Conservation (phyloP, 1,284 basidiomycete species). For the Coniferiporia sulphurascens region DNA sequence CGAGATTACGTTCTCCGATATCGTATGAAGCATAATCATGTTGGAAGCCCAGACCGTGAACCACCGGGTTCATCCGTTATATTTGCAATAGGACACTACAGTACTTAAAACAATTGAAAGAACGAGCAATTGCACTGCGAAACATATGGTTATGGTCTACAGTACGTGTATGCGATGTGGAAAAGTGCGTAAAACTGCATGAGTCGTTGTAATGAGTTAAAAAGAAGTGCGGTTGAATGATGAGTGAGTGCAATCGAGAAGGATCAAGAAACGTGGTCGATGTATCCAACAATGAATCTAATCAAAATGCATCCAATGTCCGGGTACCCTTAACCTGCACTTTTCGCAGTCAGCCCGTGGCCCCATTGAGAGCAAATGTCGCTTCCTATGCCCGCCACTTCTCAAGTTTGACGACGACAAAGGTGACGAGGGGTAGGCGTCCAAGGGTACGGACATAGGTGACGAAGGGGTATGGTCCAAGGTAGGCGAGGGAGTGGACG, state of each 20-base stretch:
- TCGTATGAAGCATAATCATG: no score
- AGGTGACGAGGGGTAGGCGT: slow-evolving; percentile 23
- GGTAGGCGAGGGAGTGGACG: neutral
- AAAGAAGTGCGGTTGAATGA: neutral
- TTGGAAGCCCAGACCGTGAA: no score
- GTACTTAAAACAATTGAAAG: no score
- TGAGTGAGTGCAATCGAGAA: neutral
- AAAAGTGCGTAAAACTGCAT: neutral
- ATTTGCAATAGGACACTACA: no score
- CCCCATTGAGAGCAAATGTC: slow-evolving; percentile 60
- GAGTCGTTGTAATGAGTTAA: neutral
- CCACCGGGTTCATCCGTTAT: no score
- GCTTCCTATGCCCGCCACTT: slow-evolving; percentile 27
- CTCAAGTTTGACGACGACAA: slow-evolving; percentile 20
- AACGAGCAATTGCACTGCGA: no score
- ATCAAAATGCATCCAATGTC: slow-evolving; percentile 67
- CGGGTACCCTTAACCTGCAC: slow-evolving; percentile 61
- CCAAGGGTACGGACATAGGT: slow-evolving; percentile 24
- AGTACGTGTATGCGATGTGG: neutral
- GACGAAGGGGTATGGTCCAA: slow-evolving; percentile 8
- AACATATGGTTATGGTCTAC: neutral
- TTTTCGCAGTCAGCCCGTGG: slow-evolving; percentile 68
- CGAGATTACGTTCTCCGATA: no score
- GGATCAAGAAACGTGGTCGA: neutral
- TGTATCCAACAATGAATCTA: slow-evolving; percentile 24